Evolutionary conservation across 208 protist species (phyloP).

Genomic region (Herpetomonas samuelpessoai): DNA sequence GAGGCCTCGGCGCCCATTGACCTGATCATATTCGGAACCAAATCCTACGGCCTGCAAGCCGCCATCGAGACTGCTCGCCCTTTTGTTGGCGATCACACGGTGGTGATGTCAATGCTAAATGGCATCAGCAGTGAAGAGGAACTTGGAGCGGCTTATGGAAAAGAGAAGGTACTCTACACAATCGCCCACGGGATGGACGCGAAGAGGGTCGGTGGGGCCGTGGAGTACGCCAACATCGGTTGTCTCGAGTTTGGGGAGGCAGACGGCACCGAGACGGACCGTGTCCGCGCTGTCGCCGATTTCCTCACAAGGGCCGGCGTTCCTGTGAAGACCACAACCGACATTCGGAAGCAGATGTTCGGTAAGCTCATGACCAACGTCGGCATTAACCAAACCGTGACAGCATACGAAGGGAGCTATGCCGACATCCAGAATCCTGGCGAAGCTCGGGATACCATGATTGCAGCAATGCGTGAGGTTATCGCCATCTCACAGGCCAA

Average conservation of each 20-base stretch:
- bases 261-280: constrained; percentile 6
- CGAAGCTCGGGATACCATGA: constrained; percentile 6
- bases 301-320: neutral
- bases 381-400: constrained; percentile 14
- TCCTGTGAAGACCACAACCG: constrained; percentile 1
- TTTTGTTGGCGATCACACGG: constrained; percentile 17
- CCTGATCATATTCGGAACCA: constrained; percentile 18
- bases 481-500: constrained; percentile 8
- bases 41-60: constrained; percentile 11
- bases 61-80: constrained; percentile 18
- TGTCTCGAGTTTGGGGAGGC: constrained; percentile 16
- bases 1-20: constrained; percentile 11
- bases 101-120: constrained; percentile 20
- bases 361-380: constrained; percentile 22
- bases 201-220: constrained; percentile 8
- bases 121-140: constrained; percentile 18
- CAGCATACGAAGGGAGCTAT: constrained; percentile 13
- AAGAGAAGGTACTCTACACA: constrained; percentile 19
- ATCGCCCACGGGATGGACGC: constrained; percentile 18
- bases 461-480: constrained; percentile 21
- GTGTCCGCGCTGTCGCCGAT: constrained; percentile 1
- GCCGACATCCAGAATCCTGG: constrained; percentile 4
- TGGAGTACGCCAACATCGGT: constrained; percentile 18
- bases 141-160: constrained; percentile 12
- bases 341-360: constrained; percentile 11